These are phyloP conservation scores for Penicillium hordei DNA, from an alignment of 2,329 filamentous ascomycete species.

Conservation along the genomic window DNA sequence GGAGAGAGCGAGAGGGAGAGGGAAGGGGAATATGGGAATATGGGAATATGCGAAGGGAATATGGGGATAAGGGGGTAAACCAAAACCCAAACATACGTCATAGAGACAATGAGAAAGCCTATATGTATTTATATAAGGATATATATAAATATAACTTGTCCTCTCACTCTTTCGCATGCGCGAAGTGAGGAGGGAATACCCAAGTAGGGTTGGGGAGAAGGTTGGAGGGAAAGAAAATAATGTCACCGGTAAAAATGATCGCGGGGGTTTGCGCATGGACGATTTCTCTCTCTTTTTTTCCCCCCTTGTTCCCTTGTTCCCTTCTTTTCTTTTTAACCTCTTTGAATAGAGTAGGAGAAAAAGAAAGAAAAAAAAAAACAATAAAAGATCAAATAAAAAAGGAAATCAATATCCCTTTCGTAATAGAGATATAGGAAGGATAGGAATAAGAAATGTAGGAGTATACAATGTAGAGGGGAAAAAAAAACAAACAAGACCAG, in stretches of 20 bases:
- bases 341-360: neutral
- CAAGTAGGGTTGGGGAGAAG: neutral
- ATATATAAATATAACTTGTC: neutral
- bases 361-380: neutral
- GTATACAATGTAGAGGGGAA: neutral
- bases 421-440: neutral
- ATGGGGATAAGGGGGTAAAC: neutral
- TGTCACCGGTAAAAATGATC: constrained; percentile 6
- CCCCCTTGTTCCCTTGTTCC: neutral
- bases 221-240: constrained; percentile 2
- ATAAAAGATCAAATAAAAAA: neutral
- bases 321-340: neutral
- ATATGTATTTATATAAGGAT: too few species aligned
- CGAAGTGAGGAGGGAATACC: constrained; percentile 18
- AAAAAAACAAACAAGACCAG: neutral
- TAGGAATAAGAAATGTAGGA: neutral
- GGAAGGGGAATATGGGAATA: neutral
- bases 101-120: constrained; percentile 16
- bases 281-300: neutral
- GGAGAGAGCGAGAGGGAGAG: neutral
- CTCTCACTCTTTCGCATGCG: constrained; percentile 15
- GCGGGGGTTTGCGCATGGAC: constrained; percentile 11
- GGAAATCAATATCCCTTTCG: neutral
- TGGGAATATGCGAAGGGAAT: neutral
- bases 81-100: constrained; percentile 25